Evolutionary conservation across 148 eudicot genomes (phyloP).

Genomic region (Silene conica): DNA sequence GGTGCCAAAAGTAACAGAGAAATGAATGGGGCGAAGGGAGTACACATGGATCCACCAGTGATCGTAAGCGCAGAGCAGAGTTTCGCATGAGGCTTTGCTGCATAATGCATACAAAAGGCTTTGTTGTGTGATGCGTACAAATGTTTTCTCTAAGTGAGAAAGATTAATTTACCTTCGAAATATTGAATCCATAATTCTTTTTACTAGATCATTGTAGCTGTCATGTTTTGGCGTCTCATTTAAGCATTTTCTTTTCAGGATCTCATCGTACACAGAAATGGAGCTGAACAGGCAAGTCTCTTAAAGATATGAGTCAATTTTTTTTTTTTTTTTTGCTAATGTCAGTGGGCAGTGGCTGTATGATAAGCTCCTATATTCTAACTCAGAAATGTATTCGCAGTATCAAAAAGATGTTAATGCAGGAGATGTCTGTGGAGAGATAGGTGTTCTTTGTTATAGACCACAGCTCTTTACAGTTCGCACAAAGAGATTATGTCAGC

Average conservation of each 20-base stretch:
- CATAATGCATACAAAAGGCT: background rate
- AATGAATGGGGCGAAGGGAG: no score
- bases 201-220: background rate
- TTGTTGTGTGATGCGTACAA: background rate
- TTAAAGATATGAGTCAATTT: background rate
- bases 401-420: constrained; percentile 37
- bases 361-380: background rate
- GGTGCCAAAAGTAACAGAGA: no score
- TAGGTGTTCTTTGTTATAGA: constrained; percentile 80
- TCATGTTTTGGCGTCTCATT: constrained; percentile 23
- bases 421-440: constrained; percentile 80
- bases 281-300: constrained; percentile 47
- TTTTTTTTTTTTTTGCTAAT: background rate
- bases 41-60: background rate
- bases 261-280: constrained; percentile 42
- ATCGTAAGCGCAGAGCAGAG: background rate
- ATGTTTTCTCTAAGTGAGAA: background rate
- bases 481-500: constrained; percentile 67
- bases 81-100: background rate
- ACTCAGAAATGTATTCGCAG: constrained; percentile 25
- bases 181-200: background rate
- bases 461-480: constrained; percentile 76
- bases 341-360: background rate
- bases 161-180: background rate
- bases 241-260: constrained; percentile 43